Evolutionary conservation across 2,329 filamentous ascomycete species (phyloP).

Genomic region (Botryotinia calthae): DNA sequence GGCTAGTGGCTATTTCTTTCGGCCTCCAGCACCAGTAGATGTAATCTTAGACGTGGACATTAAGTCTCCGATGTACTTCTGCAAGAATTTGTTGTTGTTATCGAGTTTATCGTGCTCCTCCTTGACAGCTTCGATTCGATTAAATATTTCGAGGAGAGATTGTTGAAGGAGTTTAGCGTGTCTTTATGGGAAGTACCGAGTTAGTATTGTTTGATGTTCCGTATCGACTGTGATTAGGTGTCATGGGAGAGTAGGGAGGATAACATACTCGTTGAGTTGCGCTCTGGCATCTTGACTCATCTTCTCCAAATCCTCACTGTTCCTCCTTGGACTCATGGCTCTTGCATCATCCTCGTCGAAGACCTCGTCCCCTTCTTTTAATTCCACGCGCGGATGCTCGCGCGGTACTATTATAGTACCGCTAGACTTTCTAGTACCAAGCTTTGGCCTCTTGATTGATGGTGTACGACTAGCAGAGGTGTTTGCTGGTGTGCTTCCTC

Average conservation of each 20-base stretch:
- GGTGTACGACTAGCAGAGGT: constrained; percentile 18
- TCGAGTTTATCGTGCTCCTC: constrained; percentile 96
- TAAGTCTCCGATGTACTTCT: constrained; percentile 95
- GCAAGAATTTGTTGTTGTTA: constrained; percentile 93
- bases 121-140: constrained; percentile 91
- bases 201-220: constrained; percentile 20
- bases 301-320: constrained; percentile 85
- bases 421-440: constrained; percentile 74
- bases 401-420: constrained; percentile 80
- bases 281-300: constrained; percentile 78
- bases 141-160: constrained; percentile 83
- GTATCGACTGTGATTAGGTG: neutral
- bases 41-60: constrained; percentile 83
- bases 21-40: constrained; percentile 41
- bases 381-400: constrained; percentile 70
- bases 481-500: constrained; percentile 20
- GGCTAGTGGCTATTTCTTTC: constrained; percentile 33
- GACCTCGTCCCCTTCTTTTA: constrained; percentile 60
- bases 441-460: constrained; percentile 53
- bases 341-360: constrained; percentile 85
- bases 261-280: constrained; percentile 55
- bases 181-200: constrained; percentile 46
- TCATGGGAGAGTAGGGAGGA: no score
- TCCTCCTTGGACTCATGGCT: constrained; percentile 90
- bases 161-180: constrained; percentile 88